Percentiles rank a stretch among this genome's conserved stretches.
Conservation (phyloP, 306 rosid species). For the Vigna hirtella region DNA sequence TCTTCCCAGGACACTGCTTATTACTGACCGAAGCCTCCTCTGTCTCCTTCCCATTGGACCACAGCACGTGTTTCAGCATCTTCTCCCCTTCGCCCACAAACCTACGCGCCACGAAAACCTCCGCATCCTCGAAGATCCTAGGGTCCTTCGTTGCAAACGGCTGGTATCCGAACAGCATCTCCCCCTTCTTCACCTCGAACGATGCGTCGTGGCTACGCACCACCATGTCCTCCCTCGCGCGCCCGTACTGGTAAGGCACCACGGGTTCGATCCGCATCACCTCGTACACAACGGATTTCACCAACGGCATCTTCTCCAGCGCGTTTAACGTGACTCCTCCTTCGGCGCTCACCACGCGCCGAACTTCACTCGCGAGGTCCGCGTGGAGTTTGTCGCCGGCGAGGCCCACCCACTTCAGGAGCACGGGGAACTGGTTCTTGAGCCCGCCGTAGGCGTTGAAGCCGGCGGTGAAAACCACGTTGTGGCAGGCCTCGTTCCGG, state of each 20-base stretch:
- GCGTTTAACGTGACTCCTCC: constrained; percentile 54
- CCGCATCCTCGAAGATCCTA: constrained; percentile 57
- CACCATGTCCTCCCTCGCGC: constrained; percentile 67
- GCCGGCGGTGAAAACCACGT: constrained; percentile 63
- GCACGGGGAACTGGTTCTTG: constrained; percentile 54
- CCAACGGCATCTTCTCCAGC: constrained; percentile 59
- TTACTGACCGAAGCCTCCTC: constrained; percentile 31
- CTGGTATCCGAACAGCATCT: constrained; percentile 76
- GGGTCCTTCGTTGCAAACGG: constrained; percentile 74
- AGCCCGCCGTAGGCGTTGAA: constrained; percentile 79
- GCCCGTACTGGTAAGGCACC: constrained; percentile 71
- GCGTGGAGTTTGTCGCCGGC: constrained; percentile 59
- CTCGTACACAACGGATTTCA: constrained; percentile 73
- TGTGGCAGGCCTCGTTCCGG: constrained; percentile 71
- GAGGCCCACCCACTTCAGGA: constrained; percentile 70
- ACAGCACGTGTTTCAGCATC: constrained; percentile 45
- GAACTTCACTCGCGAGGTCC: constrained; percentile 55
- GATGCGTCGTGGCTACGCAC: constrained; percentile 60
- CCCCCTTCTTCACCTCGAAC: constrained; percentile 68
- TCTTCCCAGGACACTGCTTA: constrained; percentile 53
- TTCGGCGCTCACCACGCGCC: constrained; percentile 53
- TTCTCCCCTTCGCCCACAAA: constrained; percentile 50
- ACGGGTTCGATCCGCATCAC: constrained; percentile 67
- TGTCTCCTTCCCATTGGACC: constrained; percentile 50
- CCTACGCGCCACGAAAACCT: constrained; percentile 49